Conservation (phyloP, 768 basidiomycete genomes). For the Termitomyces sp. region DNA sequence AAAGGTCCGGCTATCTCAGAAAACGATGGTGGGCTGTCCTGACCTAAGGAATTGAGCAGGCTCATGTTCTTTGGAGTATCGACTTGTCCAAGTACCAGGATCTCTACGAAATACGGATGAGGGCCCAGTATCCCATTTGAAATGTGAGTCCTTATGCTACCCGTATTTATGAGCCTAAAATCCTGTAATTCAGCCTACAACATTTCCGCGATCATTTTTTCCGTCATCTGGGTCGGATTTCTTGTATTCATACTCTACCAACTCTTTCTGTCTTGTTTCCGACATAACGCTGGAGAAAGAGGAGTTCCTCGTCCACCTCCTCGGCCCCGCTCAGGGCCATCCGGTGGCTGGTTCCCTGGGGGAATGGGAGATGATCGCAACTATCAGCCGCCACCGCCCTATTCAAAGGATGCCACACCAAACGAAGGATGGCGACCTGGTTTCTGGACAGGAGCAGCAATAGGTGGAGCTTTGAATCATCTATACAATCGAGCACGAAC, state of each 20-base stretch:
- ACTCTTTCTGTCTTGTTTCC: slow-evolving; percentile 50
- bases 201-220: slow-evolving; percentile 44
- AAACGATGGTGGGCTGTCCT: background rate
- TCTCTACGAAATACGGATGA: slow-evolving; percentile 29
- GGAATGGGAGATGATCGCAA: slow-evolving; percentile 30
- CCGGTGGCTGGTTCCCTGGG: slow-evolving; percentile 51
- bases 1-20: slow-evolving; percentile 49
- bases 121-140: slow-evolving; percentile 19
- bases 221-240: slow-evolving; percentile 48
- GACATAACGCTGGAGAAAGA: slow-evolving; percentile 21
- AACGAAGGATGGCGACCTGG: slow-evolving; percentile 54
- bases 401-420: slow-evolving; percentile 34
- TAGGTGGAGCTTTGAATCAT: slow-evolving; percentile 66
- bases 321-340: slow-evolving; percentile 27
- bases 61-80: slow-evolving; percentile 84
- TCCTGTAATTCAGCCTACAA: slow-evolving; percentile 34
- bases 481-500: slow-evolving; percentile 35
- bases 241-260: slow-evolving; percentile 51
- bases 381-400: slow-evolving; percentile 54
- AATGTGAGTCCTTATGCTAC: slow-evolving; percentile 18
- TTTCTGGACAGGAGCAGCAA: slow-evolving; percentile 79
- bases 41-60: slow-evolving; percentile 33
- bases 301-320: slow-evolving; percentile 25
- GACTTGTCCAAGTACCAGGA: slow-evolving; percentile 63
- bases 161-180: background rate